Conservation (phyloP, 371 early-diverging fungal genomes). For the Circinella minor region DNA sequence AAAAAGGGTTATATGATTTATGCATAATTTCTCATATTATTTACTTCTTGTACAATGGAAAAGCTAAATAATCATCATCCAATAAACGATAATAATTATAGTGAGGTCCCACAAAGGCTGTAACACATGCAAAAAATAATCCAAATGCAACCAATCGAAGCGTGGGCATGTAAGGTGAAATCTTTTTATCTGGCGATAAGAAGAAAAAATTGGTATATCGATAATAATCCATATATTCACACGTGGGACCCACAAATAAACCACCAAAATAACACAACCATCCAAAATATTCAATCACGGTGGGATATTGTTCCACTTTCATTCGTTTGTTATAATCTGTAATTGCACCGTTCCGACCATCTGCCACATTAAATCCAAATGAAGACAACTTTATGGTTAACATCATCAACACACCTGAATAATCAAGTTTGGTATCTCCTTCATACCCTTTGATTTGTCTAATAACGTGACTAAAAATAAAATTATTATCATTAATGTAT, state of each 20-base stretch:
- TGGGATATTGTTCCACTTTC: conserved; percentile 66
- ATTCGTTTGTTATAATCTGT: conserved; percentile 65
- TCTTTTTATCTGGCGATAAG: conserved; percentile 10
- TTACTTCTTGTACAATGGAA: conserved; percentile 21
- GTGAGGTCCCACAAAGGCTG: conserved; percentile 43
- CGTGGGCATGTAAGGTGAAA: conserved; percentile 23
- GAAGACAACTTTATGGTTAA: conserved; percentile 86
- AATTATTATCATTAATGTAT: neutral
- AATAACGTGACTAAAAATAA: conserved; percentile 57
- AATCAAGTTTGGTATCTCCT: conserved; percentile 69
- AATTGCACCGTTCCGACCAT: conserved; percentile 15
- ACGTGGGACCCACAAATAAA: conserved; percentile 86
- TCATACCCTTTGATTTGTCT: conserved; percentile 57
- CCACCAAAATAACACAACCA: conserved; percentile 89
- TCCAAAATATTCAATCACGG: conserved; percentile 80
- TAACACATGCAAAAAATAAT: conserved; percentile 19
- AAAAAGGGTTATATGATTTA: too few species aligned
- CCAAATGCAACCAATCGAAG: conserved; percentile 46
- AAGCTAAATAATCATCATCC: neutral
- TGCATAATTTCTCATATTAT: neutral
- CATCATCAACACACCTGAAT: conserved; percentile 92
- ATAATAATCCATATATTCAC: conserved; percentile 78
- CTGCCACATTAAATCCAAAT: conserved; percentile 79
- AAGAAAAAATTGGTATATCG: conserved; percentile 18
- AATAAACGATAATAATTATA: conserved; percentile 20